Percentiles rank a stretch among this genome's conserved stretches.
Conservation (phyloP, 306 rosid species). For the Datisca glomerata region DNA sequence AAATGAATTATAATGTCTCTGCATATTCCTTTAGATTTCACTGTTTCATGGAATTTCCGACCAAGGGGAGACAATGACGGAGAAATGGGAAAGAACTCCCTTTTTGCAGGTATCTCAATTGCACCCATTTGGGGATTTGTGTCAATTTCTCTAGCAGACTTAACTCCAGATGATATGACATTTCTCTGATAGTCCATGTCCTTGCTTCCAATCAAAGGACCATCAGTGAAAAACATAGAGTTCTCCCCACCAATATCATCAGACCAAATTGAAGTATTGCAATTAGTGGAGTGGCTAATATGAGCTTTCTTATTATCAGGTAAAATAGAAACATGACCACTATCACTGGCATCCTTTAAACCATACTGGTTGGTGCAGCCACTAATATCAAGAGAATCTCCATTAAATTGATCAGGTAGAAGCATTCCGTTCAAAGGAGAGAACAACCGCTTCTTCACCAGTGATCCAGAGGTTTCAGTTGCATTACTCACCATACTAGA, state of each 20-base stretch:
- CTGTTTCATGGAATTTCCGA: slow-evolving; percentile 29
- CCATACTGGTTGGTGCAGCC: too few relatives aligned
- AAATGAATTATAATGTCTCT: slow-evolving; percentile 13
- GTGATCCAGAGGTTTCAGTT: slow-evolving; percentile 18
- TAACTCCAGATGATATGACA: slow-evolving; percentile 18
- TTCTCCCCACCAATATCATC: too few relatives aligned
- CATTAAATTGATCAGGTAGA: slow-evolving; percentile 31
- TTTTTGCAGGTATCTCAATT: slow-evolving; percentile 25
- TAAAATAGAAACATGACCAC: slow-evolving; percentile 12
- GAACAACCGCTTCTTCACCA: slow-evolving; percentile 28
- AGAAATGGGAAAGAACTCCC: slow-evolving; percentile 24
- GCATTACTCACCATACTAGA: slow-evolving; percentile 18
- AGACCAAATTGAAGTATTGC: slow-evolving; percentile 26
- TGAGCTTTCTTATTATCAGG: slow-evolving; percentile 49
- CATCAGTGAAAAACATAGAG: slow-evolving; percentile 19
- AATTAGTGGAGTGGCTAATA: slow-evolving; percentile 13
- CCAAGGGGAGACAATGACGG: slow-evolving; percentile 67
- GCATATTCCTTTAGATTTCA: slow-evolving; percentile 14
- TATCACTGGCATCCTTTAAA: slow-evolving; percentile 19
- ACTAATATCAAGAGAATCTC: slow-evolving; percentile 28
- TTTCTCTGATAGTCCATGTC: slow-evolving; percentile 17
- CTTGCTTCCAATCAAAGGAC: slow-evolving; percentile 17
- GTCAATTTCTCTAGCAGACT: too few relatives aligned
- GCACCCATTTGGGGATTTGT: too few relatives aligned
- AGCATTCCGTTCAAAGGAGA: slow-evolving; percentile 50